Percentiles rank a stretch among this genome's conserved stretches.
These are phyloP conservation scores for Endocalyx cinctus DNA, from an alignment of 2,329 filamentous ascomycete species.

Conservation along the genomic window DNA sequence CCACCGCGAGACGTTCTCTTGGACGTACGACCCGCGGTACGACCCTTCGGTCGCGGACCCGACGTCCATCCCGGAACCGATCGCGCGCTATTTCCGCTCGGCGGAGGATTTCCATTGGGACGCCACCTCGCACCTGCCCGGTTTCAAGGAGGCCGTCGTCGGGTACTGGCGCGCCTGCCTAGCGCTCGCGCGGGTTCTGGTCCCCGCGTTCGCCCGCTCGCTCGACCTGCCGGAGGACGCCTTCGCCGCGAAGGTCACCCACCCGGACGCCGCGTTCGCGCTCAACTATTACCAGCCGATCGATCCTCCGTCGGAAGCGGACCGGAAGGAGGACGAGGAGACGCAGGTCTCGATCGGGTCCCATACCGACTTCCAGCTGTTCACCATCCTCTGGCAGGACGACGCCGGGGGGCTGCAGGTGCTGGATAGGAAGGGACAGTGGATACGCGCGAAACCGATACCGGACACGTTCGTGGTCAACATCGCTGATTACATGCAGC, in stretches of 20 bases:
- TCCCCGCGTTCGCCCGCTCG: constrained; percentile 35
- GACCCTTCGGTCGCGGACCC: constrained; percentile 25
- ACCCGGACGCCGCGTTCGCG: constrained; percentile 29
- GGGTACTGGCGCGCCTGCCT: constrained; percentile 32
- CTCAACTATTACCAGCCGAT: constrained; percentile 37
- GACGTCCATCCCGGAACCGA: constrained; percentile 17
- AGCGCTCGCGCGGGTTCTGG: constrained; percentile 31
- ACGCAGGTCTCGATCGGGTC: constrained; percentile 32
- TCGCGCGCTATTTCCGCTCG: constrained; percentile 12
- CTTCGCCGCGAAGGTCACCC: constrained; percentile 31
- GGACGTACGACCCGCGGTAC: constrained; percentile 26
- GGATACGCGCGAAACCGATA: constrained; percentile 39
- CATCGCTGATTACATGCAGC: constrained; percentile 38
- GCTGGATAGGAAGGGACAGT: constrained; percentile 37
- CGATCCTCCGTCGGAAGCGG: neutral
- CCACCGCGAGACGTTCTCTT: constrained; percentile 30
- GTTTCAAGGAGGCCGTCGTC: constrained; percentile 31
- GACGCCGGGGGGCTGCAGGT: constrained; percentile 39
- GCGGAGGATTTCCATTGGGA: constrained; percentile 23
- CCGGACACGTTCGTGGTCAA: constrained; percentile 41
- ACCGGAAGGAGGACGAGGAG: constrained; percentile 15
- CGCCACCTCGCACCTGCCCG: constrained; percentile 23
- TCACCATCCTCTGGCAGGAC: constrained; percentile 44
- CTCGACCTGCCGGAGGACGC: constrained; percentile 34
- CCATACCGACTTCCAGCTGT: constrained; percentile 45